These are phyloP conservation scores for Aspergillus quadricinctus DNA, from an alignment of 2,329 filamentous ascomycete species.

Conservation along the genomic window DNA sequence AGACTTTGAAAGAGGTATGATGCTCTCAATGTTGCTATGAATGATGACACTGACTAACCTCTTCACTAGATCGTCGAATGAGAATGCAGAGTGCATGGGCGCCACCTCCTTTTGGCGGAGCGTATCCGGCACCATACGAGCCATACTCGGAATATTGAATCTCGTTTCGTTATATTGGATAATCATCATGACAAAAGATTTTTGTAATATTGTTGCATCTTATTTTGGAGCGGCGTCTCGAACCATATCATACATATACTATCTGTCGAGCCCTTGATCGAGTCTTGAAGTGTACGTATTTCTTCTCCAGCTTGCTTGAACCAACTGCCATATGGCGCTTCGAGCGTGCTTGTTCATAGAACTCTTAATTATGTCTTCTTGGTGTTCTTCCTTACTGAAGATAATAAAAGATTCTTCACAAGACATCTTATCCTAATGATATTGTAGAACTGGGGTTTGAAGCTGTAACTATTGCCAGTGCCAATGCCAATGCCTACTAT, in stretches of 20 bases:
- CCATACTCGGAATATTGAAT: slow-evolving; percentile 35
- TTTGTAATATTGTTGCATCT: background rate
- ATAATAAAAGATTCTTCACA: background rate
- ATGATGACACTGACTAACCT: slow-evolving; percentile 6
- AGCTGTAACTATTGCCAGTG: background rate
- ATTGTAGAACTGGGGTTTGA: background rate
- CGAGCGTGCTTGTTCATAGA: background rate
- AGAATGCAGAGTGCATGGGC: slow-evolving; percentile 19
- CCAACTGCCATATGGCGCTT: background rate
- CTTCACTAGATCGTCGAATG: slow-evolving; percentile 34
- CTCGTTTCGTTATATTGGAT: background rate
- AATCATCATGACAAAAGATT: background rate
- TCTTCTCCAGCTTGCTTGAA: background rate
- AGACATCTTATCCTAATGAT: background rate
- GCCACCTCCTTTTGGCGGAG: slow-evolving; percentile 11
- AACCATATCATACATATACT: background rate
- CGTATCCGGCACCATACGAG: slow-evolving; percentile 32
- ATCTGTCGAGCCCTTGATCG: background rate
- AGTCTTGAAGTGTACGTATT: background rate
- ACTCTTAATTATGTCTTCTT: background rate
- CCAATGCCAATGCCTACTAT: background rate
- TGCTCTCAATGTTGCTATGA: background rate
- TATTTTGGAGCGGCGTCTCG: background rate
- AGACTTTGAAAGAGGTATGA: slow-evolving; percentile 78
- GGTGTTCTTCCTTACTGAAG: background rate